These are phyloP conservation scores for Uronychia setigera DNA, from an alignment of 73 alveolate species.

Conservation along the genomic window DNA sequence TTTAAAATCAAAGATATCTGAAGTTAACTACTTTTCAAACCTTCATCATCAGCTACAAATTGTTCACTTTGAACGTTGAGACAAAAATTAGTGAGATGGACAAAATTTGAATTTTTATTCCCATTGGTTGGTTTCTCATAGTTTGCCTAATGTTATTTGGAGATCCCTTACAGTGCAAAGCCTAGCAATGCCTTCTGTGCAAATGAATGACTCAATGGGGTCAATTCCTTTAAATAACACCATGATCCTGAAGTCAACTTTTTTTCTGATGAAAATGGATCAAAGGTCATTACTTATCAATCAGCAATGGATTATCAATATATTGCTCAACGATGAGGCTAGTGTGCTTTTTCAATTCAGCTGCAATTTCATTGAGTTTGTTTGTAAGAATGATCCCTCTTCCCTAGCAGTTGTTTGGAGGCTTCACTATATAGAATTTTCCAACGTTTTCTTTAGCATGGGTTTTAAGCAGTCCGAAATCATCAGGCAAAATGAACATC, in stretches of 20 bases:
- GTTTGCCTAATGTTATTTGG: not conserved
- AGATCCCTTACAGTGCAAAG: not conserved
- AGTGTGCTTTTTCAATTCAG: not conserved
- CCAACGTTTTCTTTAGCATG: not conserved
- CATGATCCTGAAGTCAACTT: not conserved
- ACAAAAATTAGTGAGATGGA: not conserved
- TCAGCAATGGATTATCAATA: not conserved
- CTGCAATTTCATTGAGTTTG: not conserved
- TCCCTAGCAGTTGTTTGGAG: conserved; percentile 1
- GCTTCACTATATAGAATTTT: not conserved
- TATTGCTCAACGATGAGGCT: not conserved
- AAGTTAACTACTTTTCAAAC: not conserved
- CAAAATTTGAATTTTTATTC: not conserved
- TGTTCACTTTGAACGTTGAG: not conserved
- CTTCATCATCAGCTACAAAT: not conserved
- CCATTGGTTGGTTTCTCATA: not conserved
- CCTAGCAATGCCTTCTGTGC: not conserved
- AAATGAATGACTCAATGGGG: not conserved
- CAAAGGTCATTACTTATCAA: not conserved
- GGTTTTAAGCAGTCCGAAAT: not conserved
- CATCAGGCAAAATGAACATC: not conserved
- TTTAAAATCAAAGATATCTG: not conserved
- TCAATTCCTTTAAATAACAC: not conserved
- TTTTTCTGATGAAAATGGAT: not conserved
- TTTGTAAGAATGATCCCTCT: not conserved